Conservation (phyloP, 225 moss, liverwort and hornwort genomes). For the Antitrichia curtipendula region DNA sequence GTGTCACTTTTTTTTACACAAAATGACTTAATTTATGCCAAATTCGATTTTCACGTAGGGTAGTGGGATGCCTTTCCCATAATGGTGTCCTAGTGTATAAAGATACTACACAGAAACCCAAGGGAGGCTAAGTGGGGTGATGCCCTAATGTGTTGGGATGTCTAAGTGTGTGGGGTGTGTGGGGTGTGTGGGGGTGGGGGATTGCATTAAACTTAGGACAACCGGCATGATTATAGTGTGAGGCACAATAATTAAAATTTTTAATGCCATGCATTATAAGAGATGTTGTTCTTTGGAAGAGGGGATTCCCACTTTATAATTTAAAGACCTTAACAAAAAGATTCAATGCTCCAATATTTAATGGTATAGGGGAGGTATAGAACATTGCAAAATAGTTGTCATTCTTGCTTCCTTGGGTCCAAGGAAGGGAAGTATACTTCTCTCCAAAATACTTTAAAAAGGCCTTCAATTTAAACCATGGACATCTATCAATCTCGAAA, state of each 20-base stretch:
- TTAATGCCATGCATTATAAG: accelerated
- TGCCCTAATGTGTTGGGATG: accelerated
- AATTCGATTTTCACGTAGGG: not conserved
- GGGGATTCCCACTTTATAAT: accelerated
- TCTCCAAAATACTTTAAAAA: no score
- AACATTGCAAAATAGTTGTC: no score
- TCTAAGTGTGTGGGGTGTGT: no score
- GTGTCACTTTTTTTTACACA: no score
- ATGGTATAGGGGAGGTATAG: no score
- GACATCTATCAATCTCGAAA: no score
- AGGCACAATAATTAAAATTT: not conserved
- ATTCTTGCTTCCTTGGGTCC: no score
- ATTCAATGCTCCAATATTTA: accelerated
- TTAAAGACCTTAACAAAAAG: not conserved
- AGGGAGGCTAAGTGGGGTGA: no score
- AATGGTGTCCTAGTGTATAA: accelerated
- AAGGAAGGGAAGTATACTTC: no score
- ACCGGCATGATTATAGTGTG: accelerated
- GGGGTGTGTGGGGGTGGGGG: no score
- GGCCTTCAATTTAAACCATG: no score
- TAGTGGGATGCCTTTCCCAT: not conserved
- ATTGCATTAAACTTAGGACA: accelerated
- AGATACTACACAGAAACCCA: accelerated
- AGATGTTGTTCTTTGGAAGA: accelerated
- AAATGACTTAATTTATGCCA: not conserved